Base-by-base conservation (phyloP, 2,329 filamentous ascomycete species). In the Cladophialophora psammophila region DNA sequence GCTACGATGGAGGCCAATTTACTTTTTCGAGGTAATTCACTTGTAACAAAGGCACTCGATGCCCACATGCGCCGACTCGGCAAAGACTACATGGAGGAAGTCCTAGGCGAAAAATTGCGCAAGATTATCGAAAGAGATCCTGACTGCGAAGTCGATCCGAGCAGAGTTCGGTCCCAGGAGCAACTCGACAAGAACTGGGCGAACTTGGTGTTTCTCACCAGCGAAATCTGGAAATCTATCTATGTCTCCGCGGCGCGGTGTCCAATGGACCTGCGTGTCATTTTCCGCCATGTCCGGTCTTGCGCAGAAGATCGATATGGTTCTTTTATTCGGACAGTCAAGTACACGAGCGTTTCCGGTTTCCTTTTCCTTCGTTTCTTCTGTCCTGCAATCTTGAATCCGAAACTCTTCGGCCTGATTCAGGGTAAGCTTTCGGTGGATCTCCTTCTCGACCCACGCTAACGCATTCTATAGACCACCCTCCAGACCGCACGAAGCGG, bases 341-440 rank as follows among this genome's bases (percentile, higher is more conserved):
- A 90, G 54, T 98, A 97, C 76, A 97, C 94, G 60, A 96, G 93
- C 76, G 93, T 98, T 1, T 97, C 93, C 53, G 94, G 94, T 0
- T 98, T 98, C 75, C 80, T 98, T 12, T 98, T 98, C 77, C 84
- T 98, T 68, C 90, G 94, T 5, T 97, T 97, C 82, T 95, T 98
- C 75, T 97, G 94, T 75, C 94, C 94, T 2, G 94, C 94, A n/a
- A 93, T 98, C 66, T 83, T 98, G 6, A 97, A 97, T 69, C 94
- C 94, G 0, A 97, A 97, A 79, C 85, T 98, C 13, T 97, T 97
- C 76, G 93, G 93, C 26, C 83, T 98, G 20, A 80, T 97, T 26
- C 89, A 88, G 82, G 87, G 88, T 89, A 79, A 71, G 79, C 73
- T 65, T 54, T 60, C 2, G 34, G 42, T 32, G 10, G 10, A 10